Conservation (phyloP, 2,329 filamentous ascomycete species). For the Arthrobotrys iridis region DNA sequence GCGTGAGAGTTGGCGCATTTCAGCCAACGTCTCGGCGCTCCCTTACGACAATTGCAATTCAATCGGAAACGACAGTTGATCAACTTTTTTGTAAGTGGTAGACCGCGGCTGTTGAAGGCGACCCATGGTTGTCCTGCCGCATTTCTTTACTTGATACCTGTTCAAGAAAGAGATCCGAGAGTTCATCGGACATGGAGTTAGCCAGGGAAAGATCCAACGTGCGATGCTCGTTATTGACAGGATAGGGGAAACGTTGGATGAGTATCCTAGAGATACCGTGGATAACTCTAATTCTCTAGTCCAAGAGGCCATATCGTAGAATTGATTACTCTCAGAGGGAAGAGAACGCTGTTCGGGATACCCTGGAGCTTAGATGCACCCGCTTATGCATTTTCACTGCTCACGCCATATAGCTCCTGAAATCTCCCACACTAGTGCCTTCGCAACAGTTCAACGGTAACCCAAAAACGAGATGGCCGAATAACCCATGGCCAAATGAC, state of each 20-base stretch:
- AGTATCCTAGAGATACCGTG: constrained; percentile 36
- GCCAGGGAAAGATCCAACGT: constrained; percentile 45
- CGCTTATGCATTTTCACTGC: constrained; percentile 55
- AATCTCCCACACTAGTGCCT: constrained; percentile 55
- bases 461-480: constrained; percentile 53
- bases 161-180: constrained; percentile 55
- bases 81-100: constrained; percentile 10
- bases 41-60: constrained; percentile 28
- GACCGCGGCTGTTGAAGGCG: constrained; percentile 48
- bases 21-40: constrained; percentile 6
- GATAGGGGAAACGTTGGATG: constrained; percentile 45
- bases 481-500: constrained; percentile 54
- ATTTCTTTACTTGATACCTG: constrained; percentile 54
- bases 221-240: constrained; percentile 40
- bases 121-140: constrained; percentile 53
- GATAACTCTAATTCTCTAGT: constrained; percentile 52
- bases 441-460: constrained; percentile 54
- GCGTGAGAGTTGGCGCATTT: constrained; percentile 21
- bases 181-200: constrained; percentile 46
- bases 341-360: constrained; percentile 51
- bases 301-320: constrained; percentile 48
- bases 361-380: constrained; percentile 55
- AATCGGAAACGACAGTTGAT: constrained; percentile 45
- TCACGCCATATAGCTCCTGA: constrained; percentile 54
- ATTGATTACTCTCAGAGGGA: constrained; percentile 50